Base-by-base conservation (phyloP, 75 land plant species). In the Picea sitchensis region DNA sequence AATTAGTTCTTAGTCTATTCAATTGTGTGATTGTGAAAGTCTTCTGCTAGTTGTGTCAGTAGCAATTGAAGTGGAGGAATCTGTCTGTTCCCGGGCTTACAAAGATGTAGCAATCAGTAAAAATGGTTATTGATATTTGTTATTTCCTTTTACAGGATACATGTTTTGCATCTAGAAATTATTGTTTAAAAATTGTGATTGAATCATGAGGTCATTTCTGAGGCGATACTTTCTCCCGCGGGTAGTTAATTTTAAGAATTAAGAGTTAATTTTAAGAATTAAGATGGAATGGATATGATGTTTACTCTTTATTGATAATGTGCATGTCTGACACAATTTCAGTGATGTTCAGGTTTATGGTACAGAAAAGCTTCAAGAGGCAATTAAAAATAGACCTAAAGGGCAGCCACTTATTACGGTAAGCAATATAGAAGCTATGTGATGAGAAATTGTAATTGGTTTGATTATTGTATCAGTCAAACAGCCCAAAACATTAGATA, bases 351-450 rank as follows among this genome's bases (percentile, higher is more conserved):
- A 96, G 98, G 86, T 97, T 58, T 90, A 91, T 86, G 98, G 98
- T 76, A 82, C 86, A 41, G 94, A 93, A 32, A 94, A 96, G 61
- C 84, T 96, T 56, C 86, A 91, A 20, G 67, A 90, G 41, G 98
- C 91, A 61, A 72, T 96, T 44, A 79, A 81, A 32, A 56, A 89
- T 58, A 85, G 99, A 65, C 94, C 98, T 47, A 61, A 87, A 76
- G 88, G 91, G 56, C 90, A 90, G 65, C 82, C 96, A 31, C 89
- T 96, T 77, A 68, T 96, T 32, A 96, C 99, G 81, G 98, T 96
- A 89, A 36, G 79, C 31, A 41, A 38, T 71, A n/a, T 71, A 18
- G 47, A 41, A 17, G 54, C 51, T 71, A 38, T 71, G 51, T 44
- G 21, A 36, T 71, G 73, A 9, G 18, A 38, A 18, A 21, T n/a